These are phyloP conservation scores for Metschnikowia lochheadii DNA, from an alignment of 805 yeast genomes.

Conservation along the genomic window DNA sequence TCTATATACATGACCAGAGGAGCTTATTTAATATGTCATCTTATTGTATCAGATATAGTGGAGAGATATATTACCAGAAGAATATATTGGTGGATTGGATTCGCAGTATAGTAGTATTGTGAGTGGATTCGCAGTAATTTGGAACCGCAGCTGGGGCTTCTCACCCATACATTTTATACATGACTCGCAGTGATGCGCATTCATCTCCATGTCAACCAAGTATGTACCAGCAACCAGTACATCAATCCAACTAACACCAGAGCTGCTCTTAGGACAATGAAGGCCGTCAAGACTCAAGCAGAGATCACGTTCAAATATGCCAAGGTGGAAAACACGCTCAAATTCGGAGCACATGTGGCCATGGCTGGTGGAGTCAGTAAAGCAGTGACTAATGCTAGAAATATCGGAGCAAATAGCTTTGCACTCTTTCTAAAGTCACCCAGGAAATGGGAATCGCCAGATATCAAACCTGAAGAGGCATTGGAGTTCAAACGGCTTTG, in stretches of 20 bases:
- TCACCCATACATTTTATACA: not conserved
- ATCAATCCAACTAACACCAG: not conserved
- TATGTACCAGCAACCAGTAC: not conserved
- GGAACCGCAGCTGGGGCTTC: too few species aligned
- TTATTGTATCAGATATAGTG: too few species aligned
- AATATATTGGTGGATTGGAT: too few species aligned
- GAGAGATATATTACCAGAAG: too few species aligned
- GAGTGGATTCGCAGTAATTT: too few species aligned
- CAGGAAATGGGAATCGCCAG: constrained; percentile 86
- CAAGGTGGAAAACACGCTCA: constrained; percentile 44
- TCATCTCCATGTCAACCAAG: constrained; percentile 1
- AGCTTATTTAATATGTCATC: too few species aligned
- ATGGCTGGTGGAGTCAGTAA: constrained; percentile 79
- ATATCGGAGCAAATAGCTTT: constrained; percentile 70
- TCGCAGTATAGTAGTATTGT: too few species aligned
- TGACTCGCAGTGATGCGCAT: not conserved
- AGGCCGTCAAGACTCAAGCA: constrained; percentile 3
- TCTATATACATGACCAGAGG: too few species aligned
- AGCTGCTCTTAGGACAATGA: constrained; percentile 4
- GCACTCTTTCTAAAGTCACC: constrained; percentile 90
- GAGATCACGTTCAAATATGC: constrained; percentile 25
- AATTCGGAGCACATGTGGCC: constrained; percentile 88
- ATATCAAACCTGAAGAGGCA: constrained; percentile 63
- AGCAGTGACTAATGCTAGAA: constrained; percentile 55
- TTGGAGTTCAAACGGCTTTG: constrained; percentile 62